phyloP scores from a whole-genome alignment of 1,284 basidiomycete species.

The Omphalotus olearius region DNA sequence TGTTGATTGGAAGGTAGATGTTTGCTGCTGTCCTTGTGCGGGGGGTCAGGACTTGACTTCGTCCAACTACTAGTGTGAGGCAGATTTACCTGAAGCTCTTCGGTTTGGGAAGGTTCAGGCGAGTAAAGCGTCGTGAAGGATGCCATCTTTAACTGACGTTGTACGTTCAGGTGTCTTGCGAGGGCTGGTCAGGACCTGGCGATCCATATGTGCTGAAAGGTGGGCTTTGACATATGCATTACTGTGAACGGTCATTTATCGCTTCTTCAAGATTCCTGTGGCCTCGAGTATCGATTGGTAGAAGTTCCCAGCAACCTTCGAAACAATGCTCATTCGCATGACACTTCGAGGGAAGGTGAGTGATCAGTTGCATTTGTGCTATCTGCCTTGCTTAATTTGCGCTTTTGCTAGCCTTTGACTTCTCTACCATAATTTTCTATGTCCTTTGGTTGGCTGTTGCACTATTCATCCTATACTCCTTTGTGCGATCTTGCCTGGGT shows the following conservation, averaged over 20 bases:
- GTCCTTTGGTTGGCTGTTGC: constrained; percentile 52
- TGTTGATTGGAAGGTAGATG: constrained; percentile 79
- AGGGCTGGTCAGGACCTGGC: constrained; percentile 80
- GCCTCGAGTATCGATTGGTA: constrained; percentile 74
- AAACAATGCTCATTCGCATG: constrained; percentile 27
- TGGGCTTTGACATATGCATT: constrained; percentile 25
- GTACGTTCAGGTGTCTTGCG: constrained; percentile 61
- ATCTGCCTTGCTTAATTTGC: not conserved
- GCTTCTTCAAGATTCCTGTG: constrained; percentile 65
- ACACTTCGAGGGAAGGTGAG: constrained; percentile 17
- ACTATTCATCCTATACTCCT: constrained; percentile 50
- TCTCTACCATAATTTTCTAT: constrained; percentile 45
- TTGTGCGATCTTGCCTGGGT: constrained; percentile 51
- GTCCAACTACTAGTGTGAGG: constrained; percentile 62
- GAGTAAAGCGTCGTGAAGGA: not conserved
- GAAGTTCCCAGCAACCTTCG: constrained; percentile 53
- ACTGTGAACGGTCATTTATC: constrained; percentile 1
- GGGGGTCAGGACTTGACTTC: not conserved
- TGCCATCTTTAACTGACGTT: not conserved
- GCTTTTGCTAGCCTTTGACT: constrained; percentile 32
- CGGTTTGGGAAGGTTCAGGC: constrained; percentile 77
- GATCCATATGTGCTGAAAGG: constrained; percentile 86
- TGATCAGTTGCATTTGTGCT: not conserved
- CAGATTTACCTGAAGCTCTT: constrained; percentile 79
- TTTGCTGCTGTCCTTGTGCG: not conserved